These are phyloP conservation scores for Tetradesmus obliquus DNA, from an alignment of 139 green algal genomes.

Conservation along the genomic window DNA sequence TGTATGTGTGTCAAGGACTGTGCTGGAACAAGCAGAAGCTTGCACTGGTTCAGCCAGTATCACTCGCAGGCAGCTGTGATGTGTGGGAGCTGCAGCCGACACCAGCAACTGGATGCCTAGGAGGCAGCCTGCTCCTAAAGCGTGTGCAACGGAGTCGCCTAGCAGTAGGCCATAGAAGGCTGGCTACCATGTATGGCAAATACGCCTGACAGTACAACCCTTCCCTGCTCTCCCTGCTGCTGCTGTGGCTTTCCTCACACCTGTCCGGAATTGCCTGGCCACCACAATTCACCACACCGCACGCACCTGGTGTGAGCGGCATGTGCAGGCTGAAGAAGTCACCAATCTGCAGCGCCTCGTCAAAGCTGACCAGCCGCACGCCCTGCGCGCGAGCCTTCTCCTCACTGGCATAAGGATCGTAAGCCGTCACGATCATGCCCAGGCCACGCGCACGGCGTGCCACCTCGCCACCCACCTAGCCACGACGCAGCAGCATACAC, in stretches of 20 bases:
- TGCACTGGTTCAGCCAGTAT: too few relatives aligned
- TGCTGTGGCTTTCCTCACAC: background rate
- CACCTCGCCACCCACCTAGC: slow-evolving; percentile 91
- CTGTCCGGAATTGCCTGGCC: slow-evolving; percentile 35
- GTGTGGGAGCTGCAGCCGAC: background rate
- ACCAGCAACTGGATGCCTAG: too few relatives aligned
- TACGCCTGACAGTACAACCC: too few relatives aligned
- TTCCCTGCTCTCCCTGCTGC: too few relatives aligned
- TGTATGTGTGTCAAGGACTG: too few relatives aligned
- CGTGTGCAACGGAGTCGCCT: too few relatives aligned
- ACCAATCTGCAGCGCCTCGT: slow-evolving; percentile 82
- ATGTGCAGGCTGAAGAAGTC: slow-evolving; percentile 89
- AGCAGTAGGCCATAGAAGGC: too few relatives aligned
- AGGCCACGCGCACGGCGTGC: slow-evolving; percentile 89
- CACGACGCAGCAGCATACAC: background rate
- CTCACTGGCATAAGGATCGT: slow-evolving; percentile 94
- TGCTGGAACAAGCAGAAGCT: too few relatives aligned
- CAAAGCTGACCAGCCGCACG: slow-evolving; percentile 88
- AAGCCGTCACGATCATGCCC: slow-evolving; percentile 89
- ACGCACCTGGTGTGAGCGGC: slow-evolving; percentile 68
- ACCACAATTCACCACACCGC: background rate
- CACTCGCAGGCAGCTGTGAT: too few relatives aligned
- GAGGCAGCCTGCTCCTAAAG: too few relatives aligned
- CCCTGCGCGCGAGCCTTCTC: slow-evolving; percentile 80
- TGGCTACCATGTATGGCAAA: too few relatives aligned